phyloP scores from a whole-genome alignment of 345 rosid species.

The Eucalyptus virginea region DNA sequence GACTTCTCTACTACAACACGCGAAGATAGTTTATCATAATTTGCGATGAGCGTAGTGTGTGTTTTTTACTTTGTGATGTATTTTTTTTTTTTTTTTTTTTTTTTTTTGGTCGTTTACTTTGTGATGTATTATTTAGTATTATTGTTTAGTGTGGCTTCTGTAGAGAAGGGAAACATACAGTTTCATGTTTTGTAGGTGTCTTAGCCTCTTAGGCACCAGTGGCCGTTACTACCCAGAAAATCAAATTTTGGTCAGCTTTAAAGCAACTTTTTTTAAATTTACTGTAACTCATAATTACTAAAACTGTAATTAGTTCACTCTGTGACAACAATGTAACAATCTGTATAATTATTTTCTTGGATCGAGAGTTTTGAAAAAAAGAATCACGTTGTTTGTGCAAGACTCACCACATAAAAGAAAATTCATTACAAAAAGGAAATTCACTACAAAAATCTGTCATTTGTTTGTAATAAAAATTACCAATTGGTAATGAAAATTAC shows the following conservation, averaged over 20 bases:
- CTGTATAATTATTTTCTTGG: background rate
- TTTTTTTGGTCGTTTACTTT: background rate
- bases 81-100: too few species aligned
- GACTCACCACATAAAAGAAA: background rate
- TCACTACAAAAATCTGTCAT: fast-evolving
- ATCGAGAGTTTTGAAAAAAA: background rate
- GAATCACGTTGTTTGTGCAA: fast-evolving
- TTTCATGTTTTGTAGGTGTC: background rate
- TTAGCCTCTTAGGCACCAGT: background rate
- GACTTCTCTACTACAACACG: background rate
- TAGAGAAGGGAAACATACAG: background rate
- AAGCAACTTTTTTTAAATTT: background rate
- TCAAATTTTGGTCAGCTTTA: background rate
- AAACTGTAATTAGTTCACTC: background rate
- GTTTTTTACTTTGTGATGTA: background rate
- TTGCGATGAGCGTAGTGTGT: background rate
- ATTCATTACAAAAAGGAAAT: background rate
- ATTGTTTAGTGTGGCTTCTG: background rate
- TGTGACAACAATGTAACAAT: background rate
- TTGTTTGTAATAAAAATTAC: background rate
- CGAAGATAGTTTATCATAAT: background rate
- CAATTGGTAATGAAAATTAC: background rate
- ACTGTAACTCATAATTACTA: background rate
- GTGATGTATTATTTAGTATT: background rate
- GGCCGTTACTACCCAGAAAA: background rate